Percentiles rank a stretch among this genome's conserved stretches.
phyloP scores from a whole-genome alignment of 2,329 filamentous ascomycete species.

The Xylaria digitata region DNA sequence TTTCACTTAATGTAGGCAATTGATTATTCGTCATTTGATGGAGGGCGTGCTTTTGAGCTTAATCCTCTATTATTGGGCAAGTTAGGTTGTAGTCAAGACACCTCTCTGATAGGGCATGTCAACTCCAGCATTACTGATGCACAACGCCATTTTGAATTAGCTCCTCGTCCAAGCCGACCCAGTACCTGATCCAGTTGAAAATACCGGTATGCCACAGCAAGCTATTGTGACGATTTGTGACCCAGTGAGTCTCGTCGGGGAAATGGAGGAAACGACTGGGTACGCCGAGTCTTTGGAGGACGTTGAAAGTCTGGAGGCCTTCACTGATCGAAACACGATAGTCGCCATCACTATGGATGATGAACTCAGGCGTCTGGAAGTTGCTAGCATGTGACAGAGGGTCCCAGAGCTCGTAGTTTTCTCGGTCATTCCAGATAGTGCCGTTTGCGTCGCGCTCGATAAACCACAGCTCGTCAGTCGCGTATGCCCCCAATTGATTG shows the following conservation, averaged over 20 bases:
- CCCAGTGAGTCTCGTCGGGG: constrained; percentile 33
- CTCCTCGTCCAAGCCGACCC: constrained; percentile 31
- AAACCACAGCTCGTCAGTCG: constrained; percentile 36
- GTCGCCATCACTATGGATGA: constrained; percentile 36
- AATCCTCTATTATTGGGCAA: background rate
- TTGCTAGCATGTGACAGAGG: constrained; percentile 25
- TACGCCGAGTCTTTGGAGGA: constrained; percentile 33
- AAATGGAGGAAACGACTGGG: constrained; percentile 37
- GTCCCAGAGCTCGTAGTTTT: constrained; percentile 35
- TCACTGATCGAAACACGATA: constrained; percentile 30
- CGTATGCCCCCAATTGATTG: constrained; percentile 27
- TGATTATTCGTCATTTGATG: no score
- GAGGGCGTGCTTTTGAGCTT: background rate
- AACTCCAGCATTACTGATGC: constrained; percentile 21
- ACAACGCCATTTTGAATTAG: constrained; percentile 32
- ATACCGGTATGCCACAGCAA: constrained; percentile 32
- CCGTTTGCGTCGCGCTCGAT: constrained; percentile 34
- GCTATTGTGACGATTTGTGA: constrained; percentile 30
- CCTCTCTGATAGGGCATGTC: background rate
- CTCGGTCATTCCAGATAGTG: constrained; percentile 30
- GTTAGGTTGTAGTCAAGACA: background rate
- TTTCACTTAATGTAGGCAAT: no score
- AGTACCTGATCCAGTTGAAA: constrained; percentile 37
- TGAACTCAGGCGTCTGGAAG: constrained; percentile 34
- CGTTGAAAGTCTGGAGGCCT: constrained; percentile 34